These are phyloP conservation scores for Phaeotremella skinneri DNA, from an alignment of 768 basidiomycete genomes.

Conservation along the genomic window DNA sequence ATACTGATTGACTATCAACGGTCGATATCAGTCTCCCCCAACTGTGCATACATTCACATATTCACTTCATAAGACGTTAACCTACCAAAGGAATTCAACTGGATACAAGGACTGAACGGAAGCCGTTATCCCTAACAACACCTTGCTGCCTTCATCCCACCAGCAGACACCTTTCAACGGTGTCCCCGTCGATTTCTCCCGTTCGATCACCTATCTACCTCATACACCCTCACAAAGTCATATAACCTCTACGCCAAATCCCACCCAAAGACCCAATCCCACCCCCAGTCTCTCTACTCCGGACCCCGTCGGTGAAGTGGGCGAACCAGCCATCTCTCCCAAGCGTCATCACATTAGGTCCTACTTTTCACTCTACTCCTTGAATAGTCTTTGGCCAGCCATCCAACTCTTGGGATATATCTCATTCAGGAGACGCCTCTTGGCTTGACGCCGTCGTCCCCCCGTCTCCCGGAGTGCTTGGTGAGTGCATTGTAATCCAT, in stretches of 20 bases:
- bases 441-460: too few species aligned
- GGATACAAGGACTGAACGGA: too few species aligned
- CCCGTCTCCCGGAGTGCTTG: too few species aligned
- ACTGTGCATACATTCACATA: too few species aligned
- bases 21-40: too few species aligned
- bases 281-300: not conserved
- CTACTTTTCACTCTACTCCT: not conserved
- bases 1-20: too few species aligned
- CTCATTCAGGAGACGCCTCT: not conserved
- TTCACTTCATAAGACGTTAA: too few species aligned
- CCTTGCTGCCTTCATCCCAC: not conserved
- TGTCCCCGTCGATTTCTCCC: not conserved
- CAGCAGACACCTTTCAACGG: not conserved
- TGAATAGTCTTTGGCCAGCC: not conserved
- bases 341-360: not conserved
- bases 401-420: constrained; percentile 2
- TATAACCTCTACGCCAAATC: too few species aligned
- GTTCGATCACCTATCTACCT: not conserved
- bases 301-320: not conserved
- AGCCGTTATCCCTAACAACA: not conserved
- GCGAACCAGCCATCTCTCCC: not conserved
- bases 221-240: not conserved
- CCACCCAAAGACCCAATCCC: too few species aligned
- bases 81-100: not conserved
- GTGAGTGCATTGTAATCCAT: too few species aligned